Conservation (phyloP, 305 asterid species). For the Fraxinus paxiana region DNA sequence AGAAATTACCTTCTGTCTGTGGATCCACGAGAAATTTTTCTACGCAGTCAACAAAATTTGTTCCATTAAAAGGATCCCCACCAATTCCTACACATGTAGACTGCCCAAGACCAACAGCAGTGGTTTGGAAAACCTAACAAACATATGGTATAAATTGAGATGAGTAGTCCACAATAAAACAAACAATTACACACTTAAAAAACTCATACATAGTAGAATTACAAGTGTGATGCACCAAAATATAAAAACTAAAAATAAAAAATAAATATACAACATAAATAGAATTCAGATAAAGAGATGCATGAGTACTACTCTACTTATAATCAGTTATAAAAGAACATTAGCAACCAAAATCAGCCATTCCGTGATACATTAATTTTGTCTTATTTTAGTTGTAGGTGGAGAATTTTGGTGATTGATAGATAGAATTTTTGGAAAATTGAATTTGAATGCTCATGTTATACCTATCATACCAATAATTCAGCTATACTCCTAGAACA, state of each 20-base stretch:
- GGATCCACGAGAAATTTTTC: constrained; percentile 84
- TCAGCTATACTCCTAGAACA: no score
- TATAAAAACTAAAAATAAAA: no score
- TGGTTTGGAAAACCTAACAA: constrained; percentile 89
- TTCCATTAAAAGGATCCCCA: constrained; percentile 98
- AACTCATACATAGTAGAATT: background rate
- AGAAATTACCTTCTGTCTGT: constrained; percentile 78
- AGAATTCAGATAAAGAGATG: background rate
- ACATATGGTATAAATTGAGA: no score
- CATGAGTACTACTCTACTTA: background rate
- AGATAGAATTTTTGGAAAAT: no score
- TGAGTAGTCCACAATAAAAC: background rate
- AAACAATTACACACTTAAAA: constrained; percentile 40
- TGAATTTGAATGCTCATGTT: background rate
- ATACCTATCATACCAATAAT: no score
- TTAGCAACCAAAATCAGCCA: background rate
- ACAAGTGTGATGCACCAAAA: background rate
- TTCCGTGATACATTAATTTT: constrained; percentile 1
- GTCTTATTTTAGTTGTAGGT: background rate
- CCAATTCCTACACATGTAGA: constrained; percentile 96
- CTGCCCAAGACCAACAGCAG: constrained; percentile 98
- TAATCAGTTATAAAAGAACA: constrained; percentile 1
- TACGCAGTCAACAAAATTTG: constrained; percentile 91
- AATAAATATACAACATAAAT: background rate
- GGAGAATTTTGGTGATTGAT: no score